Percentiles rank a stretch among this genome's conserved stretches.
These are phyloP conservation scores for Dothideomycetidae sp. DNA, from an alignment of 2,329 filamentous ascomycete species.

Conservation along the genomic window DNA sequence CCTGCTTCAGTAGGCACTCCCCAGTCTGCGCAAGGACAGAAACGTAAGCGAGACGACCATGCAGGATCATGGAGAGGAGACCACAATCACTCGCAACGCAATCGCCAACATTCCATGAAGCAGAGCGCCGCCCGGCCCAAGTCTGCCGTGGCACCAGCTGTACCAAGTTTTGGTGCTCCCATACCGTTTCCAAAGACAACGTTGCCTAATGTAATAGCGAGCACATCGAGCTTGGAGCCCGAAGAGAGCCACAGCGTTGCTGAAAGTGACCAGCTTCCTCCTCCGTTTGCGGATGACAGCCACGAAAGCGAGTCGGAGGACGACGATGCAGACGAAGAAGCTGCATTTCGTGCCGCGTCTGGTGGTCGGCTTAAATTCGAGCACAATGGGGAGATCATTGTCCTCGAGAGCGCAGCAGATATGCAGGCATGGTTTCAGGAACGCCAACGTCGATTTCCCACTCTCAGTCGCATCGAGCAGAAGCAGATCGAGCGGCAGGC, in stretches of 20 bases:
- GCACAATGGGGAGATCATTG: slow-evolving; percentile 41
- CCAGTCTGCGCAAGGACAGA: slow-evolving; percentile 17
- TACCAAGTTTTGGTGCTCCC: slow-evolving; percentile 21
- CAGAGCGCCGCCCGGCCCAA: slow-evolving; percentile 7
- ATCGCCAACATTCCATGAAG: slow-evolving; percentile 13
- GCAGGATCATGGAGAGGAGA: slow-evolving; percentile 1
- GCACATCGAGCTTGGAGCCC: not conserved
- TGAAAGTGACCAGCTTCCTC: no score
- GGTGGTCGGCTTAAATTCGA: slow-evolving; percentile 33
- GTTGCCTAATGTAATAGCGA: slow-evolving; percentile 4
- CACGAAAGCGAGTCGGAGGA: slow-evolving; percentile 39
- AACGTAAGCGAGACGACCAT: slow-evolving; percentile 17
- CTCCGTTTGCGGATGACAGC: not conserved
- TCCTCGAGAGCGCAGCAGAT: slow-evolving; percentile 46
- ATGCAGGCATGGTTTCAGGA: slow-evolving; percentile 69
- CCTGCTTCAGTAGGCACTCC: no score
- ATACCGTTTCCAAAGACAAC: slow-evolving; percentile 11
- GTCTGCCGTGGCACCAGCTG: slow-evolving; percentile 16
- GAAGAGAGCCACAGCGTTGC: no score
- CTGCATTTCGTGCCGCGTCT: slow-evolving; percentile 24
- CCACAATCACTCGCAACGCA: not conserved
- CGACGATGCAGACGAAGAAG: slow-evolving; percentile 58
- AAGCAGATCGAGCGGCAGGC: slow-evolving; percentile 23
- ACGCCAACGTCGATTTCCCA: slow-evolving; percentile 67
- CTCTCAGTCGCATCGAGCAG: slow-evolving; percentile 52